These are phyloP conservation scores for Takashimella koratensis DNA, from an alignment of 1,284 basidiomycete species.

Conservation along the genomic window DNA sequence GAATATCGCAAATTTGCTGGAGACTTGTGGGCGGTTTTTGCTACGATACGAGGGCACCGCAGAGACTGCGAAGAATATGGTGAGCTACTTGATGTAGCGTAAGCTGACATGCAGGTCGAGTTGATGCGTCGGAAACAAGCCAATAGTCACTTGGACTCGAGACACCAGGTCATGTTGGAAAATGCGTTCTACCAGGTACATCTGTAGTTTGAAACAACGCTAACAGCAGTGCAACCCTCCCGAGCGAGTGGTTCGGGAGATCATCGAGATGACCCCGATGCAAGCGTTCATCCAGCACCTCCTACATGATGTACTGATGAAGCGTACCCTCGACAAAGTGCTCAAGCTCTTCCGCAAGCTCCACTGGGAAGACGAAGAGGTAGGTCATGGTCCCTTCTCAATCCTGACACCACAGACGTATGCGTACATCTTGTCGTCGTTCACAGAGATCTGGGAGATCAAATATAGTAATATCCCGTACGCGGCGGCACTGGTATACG, in stretches of 20 bases:
- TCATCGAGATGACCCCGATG: conserved; percentile 80
- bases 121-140: conserved; percentile 91
- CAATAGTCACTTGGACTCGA: conserved; percentile 84
- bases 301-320: conserved; percentile 82
- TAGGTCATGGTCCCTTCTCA: conserved; percentile 22
- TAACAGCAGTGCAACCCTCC: conserved; percentile 84
- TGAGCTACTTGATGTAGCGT: too few relatives aligned
- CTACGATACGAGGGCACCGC: conserved; percentile 82
- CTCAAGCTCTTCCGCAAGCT: conserved; percentile 87
- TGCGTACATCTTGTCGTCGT: conserved; percentile 63
- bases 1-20: conserved; percentile 84
- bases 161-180: conserved; percentile 84
- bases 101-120: conserved; percentile 63
- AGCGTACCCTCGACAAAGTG: conserved; percentile 89
- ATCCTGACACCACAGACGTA: conserved; percentile 43
- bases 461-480: conserved; percentile 85
- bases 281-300: conserved; percentile 92
- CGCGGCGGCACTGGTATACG: conserved; percentile 90
- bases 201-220: background rate
- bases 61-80: conserved; percentile 61
- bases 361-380: conserved; percentile 79
- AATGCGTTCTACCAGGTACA: conserved; percentile 95
- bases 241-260: conserved; percentile 77
- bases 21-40: conserved; percentile 91
- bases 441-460: conserved; percentile 95